These are phyloP conservation scores for Candida coquimbonensis DNA, from an alignment of 805 yeast species.

Conservation along the genomic window DNA sequence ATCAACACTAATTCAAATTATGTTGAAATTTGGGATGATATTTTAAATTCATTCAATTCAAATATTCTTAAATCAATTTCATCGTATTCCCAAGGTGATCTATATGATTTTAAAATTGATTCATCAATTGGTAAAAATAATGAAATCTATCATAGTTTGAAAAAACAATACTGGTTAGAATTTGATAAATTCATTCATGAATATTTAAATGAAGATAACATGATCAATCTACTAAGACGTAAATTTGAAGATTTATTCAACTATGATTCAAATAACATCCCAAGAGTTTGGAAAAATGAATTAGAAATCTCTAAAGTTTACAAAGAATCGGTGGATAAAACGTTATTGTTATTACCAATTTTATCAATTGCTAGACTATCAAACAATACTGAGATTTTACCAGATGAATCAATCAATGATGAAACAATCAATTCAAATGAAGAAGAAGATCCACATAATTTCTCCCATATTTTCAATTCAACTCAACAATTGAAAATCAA, in stretches of 20 bases:
- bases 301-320: constrained; percentile 66
- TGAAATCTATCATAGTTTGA: constrained; percentile 35
- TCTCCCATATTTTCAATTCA: constrained; percentile 51
- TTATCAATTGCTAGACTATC: constrained; percentile 44
- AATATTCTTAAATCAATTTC: constrained; percentile 25
- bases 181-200: constrained; percentile 55
- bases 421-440: constrained; percentile 31
- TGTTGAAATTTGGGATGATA: constrained; percentile 53
- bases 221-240: constrained; percentile 62
- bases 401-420: constrained; percentile 42
- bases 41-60: constrained; percentile 37
- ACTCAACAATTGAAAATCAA: constrained; percentile 50
- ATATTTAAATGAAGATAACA: constrained; percentile 56
- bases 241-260: constrained; percentile 77
- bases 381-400: constrained; percentile 50
- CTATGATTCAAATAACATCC: constrained; percentile 77
- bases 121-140: constrained; percentile 36
- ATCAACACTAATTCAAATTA: constrained; percentile 39
- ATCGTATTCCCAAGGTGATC: constrained; percentile 25
- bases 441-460: constrained; percentile 37
- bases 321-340: constrained; percentile 48
- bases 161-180: constrained; percentile 55
- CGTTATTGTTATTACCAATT: constrained; percentile 53
- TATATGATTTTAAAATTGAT: constrained; percentile 64
- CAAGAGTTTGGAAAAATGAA: constrained; percentile 71